phyloP scores from a whole-genome alignment of 257 asterid species.

The Cynanchum wilfordii region DNA sequence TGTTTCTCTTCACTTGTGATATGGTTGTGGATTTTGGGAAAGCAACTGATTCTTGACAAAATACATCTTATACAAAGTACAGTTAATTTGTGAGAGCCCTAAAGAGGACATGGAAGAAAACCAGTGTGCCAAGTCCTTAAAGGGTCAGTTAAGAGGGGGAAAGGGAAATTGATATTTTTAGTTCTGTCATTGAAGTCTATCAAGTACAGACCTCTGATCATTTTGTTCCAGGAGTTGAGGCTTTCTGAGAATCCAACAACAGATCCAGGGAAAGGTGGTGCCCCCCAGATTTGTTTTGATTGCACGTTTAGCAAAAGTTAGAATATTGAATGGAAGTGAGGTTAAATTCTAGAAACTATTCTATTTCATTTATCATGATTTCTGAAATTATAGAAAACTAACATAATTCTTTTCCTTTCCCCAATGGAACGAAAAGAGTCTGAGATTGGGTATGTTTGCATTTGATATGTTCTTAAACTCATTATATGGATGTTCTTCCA shows the following conservation, averaged over 20 bases:
- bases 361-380: constrained; percentile 1
- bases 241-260: constrained; percentile 83
- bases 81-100: not conserved
- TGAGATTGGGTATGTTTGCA: constrained; percentile 70
- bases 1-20: not conserved
- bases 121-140: not conserved
- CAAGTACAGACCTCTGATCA: not conserved
- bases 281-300: constrained; percentile 74
- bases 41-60: not conserved
- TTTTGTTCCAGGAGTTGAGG: constrained; percentile 61
- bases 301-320: constrained; percentile 70
- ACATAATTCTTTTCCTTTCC: constrained; percentile 21
- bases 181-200: not conserved
- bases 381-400: constrained; percentile 23
- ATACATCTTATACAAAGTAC: not conserved
- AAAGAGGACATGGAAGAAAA: not conserved
- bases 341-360: constrained; percentile 29
- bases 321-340: constrained; percentile 85
- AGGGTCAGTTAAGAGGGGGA: not conserved
- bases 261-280: constrained; percentile 71
- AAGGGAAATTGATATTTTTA: not conserved
- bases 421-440: constrained; percentile 90
- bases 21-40: not conserved
- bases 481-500: not conserved
- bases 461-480: not conserved